A percentile compares a stretch with the other conserved stretches of the same genome.
phyloP scores from a whole-genome alignment of 163 green algal species.

The Trebouxia gelatinosa region DNA sequence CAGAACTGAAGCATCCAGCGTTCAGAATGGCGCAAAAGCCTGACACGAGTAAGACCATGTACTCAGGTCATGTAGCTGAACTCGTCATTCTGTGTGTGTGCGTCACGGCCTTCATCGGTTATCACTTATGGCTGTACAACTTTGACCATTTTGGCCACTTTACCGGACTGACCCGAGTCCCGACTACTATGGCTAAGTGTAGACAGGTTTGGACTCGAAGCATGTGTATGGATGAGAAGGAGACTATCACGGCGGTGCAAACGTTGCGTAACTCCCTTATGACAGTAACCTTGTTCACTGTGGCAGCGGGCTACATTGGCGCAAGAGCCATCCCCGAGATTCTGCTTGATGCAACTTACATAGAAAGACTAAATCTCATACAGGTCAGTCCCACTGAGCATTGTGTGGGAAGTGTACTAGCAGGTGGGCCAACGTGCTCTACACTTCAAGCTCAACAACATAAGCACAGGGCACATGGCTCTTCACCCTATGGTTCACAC shows the following conservation, averaged over 20 bases:
- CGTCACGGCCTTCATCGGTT: neutral
- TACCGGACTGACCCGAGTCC: neutral
- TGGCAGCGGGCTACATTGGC: slow-evolving; percentile 14
- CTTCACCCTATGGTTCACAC: too few species aligned
- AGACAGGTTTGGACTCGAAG: slow-evolving; percentile 1
- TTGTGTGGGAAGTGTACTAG: too few species aligned
- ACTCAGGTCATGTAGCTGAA: slow-evolving; percentile 1
- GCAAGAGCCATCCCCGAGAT: slow-evolving; percentile 20
- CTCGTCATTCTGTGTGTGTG: neutral
- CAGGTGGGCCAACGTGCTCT: too few species aligned
- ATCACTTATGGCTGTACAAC: slow-evolving; percentile 23
- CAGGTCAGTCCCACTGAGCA: too few species aligned
- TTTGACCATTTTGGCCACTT: neutral
- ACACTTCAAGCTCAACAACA: too few species aligned
- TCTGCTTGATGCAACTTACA: neutral
- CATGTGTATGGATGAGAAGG: slow-evolving; percentile 8
- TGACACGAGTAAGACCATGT: slow-evolving; percentile 2
- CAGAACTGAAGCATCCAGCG: too few species aligned
- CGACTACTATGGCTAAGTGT: neutral
- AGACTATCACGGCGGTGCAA: neutral
- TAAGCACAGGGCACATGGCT: too few species aligned
- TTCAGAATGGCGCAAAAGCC: too few species aligned
- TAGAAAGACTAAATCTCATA: slow-evolving; percentile 7
- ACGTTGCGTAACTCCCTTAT: slow-evolving; percentile 18
- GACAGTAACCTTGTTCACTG: slow-evolving; percentile 13